Evolutionary conservation across 2,329 filamentous ascomycete species (phyloP).

Genomic region (Penicillium brevicompactum): DNA sequence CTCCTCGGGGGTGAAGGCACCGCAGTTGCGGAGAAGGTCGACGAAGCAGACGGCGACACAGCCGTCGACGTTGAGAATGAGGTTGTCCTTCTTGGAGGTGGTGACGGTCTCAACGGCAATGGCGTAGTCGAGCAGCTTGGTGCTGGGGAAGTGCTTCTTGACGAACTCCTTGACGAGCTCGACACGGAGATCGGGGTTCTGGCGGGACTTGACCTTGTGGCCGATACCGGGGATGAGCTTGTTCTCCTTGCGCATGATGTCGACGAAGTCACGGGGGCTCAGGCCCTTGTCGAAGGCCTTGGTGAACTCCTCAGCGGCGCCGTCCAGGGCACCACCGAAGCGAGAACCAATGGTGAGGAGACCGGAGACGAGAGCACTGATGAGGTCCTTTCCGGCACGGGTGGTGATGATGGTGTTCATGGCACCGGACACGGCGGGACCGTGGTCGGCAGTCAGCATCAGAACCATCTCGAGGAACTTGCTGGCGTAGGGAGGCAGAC

Average conservation of each 20-base stretch:
- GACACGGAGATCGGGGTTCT: constrained; percentile 99
- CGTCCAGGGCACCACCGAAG: constrained; percentile 97
- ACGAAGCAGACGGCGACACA: constrained; percentile 99
- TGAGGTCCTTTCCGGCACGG: constrained; percentile 97
- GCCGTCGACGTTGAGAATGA: constrained; percentile 98
- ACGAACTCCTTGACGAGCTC: constrained; percentile 99
- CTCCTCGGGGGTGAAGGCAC: constrained; percentile 93
- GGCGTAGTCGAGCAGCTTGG: constrained; percentile 98
- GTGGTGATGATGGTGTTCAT: constrained; percentile 99
- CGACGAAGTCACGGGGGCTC: constrained; percentile 97
- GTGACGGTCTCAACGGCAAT: constrained; percentile 97
- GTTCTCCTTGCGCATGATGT: constrained; percentile 99
- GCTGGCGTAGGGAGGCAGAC: constrained; percentile 92
- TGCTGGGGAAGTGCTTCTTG: constrained; percentile 93
- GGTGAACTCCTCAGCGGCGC: constrained; percentile 97
- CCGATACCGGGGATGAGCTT: constrained; percentile 99
- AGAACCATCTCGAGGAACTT: constrained; percentile 99
- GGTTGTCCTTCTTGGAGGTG: constrained; percentile 99
- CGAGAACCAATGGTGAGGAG: constrained; percentile 96
- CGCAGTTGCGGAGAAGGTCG: constrained; percentile 94
- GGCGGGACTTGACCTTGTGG: constrained; percentile 98
- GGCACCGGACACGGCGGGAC: constrained; percentile 96
- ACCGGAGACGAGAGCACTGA: constrained; percentile 92
- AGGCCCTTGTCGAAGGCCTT: constrained; percentile 98
- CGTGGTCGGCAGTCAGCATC: constrained; percentile 99